Conservation (phyloP, 352 stramenopile genomes). For the Pythium phragmiticola region DNA sequence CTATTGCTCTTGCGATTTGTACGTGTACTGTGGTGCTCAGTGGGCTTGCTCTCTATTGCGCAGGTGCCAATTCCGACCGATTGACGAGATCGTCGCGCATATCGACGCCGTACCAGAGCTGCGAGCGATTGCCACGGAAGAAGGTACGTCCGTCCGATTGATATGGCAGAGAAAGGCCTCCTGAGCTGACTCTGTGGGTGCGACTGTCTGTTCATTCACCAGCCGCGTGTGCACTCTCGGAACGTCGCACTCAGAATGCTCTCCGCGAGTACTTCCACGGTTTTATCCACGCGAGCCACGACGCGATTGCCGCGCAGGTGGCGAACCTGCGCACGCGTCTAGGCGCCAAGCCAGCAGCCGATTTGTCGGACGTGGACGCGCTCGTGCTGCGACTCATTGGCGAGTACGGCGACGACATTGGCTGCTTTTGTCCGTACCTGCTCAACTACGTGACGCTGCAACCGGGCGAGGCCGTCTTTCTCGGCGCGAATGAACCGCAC, state of each 20-base stretch:
- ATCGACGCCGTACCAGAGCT: conserved; percentile 91
- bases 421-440: conserved; percentile 96
- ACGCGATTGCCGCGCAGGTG: conserved; percentile 73
- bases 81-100: conserved; percentile 91
- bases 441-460: conserved; percentile 98
- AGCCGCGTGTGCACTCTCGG: conserved; percentile 42
- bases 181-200: no score
- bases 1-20: not conserved
- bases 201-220: conserved; percentile 1
- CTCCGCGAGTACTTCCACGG: conserved; percentile 73
- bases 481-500: conserved; percentile 99
- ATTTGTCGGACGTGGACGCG: conserved; percentile 51
- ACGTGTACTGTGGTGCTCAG: not conserved
- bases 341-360: conserved; percentile 22
- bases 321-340: conserved; percentile 78
- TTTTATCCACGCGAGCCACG: conserved; percentile 75
- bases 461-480: conserved; percentile 96
- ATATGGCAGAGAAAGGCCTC: not conserved
- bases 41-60: not conserved
- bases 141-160: conserved; percentile 28
- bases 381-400: conserved; percentile 91
- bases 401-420: conserved; percentile 96
- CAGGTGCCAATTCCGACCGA: conserved; percentile 90
- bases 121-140: conserved; percentile 49
- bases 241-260: conserved; percentile 36